Base-by-base conservation (phyloP, 2,329 filamentous ascomycete genomes). In the Penicillium sclerotigenum region DNA sequence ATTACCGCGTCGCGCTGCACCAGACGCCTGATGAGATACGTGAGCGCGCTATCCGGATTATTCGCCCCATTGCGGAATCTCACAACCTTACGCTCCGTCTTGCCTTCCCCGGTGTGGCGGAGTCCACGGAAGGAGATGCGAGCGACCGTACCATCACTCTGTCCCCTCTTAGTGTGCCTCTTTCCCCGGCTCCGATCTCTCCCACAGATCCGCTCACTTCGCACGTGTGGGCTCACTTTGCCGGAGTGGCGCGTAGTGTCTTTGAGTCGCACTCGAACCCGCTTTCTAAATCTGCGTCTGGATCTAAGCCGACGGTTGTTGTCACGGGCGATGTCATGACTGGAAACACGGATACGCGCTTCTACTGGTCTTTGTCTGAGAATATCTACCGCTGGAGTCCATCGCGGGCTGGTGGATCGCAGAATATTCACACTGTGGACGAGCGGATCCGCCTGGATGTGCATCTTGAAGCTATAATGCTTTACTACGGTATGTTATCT, bases 1-100 rank as follows among this genome's bases (percentile, higher is more conserved):
- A 85, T 64, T 81, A 84, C 70, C 81, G 82, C 7, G 77, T 84
- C 38, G 81, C 81, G n/a, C 74, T 81, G 16, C 81, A 82, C 58
- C 77, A 83, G 60, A 77, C 76, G 2, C 77, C 80, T 3, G 67
- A 77, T 16, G 67, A 74, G 24, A 72, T 82, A 6, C 78, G 76
- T 55, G 66, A 73, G 26, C 80, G 80, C 31, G 72, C 83, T 8
- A 59, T 79, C 5, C 65, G 75, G n/a, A 70, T 81, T 41, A 74
- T 80, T 42, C 58, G 71, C 38, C 77, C 78, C 2, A 73, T 83
- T 37, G 76, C 79, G 0, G 70, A 79, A 56, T 77, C 78, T 36
- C 78, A 80, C 59, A 77, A 80, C 26, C 66, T 84, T 18, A 72
- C 71, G 1, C 68, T 83, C 5, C 38, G 54, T n/a, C 71, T 78